These are phyloP conservation scores for Yamadazyma laniorum DNA, from an alignment of 805 yeast genomes.

Conservation along the genomic window DNA sequence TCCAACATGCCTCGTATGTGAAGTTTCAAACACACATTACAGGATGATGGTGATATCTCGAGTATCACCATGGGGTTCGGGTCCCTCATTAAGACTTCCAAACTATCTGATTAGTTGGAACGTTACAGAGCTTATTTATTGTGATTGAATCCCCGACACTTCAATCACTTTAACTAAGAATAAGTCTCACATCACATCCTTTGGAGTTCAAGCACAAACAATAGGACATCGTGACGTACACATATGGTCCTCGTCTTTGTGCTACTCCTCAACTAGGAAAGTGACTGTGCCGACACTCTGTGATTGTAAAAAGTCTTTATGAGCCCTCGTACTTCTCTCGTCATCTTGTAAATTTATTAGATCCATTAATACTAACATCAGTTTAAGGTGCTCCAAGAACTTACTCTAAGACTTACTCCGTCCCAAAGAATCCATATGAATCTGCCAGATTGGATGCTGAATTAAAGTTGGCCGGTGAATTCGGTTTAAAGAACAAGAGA, in stretches of 20 bases:
- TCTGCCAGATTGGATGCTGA: conserved; percentile 99
- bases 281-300: not conserved
- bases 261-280: too few relatives aligned
- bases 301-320: not conserved
- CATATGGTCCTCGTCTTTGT: too few relatives aligned
- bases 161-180: conserved; percentile 49
- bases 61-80: conserved; percentile 56
- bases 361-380: conserved; percentile 20
- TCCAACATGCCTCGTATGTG: conserved; percentile 64
- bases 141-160: conserved; percentile 88
- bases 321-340: not conserved
- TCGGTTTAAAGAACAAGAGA: conserved; percentile 99
- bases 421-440: conserved; percentile 99
- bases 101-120: not conserved
- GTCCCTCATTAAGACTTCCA: conserved; percentile 48
- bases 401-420: conserved; percentile 98
- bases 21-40: conserved; percentile 1
- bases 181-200: conserved; percentile 18
- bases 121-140: conserved; percentile 21
- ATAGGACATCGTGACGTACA: not conserved
- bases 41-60: conserved; percentile 5
- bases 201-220: too few relatives aligned
- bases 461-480: conserved; percentile 99
- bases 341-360: not conserved
- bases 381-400: conserved; percentile 93